Percentiles rank a stretch among this genome's conserved stretches.
Conservation (phyloP, 2,329 filamentous ascomycete species). For the Fusarium abutilonis region DNA sequence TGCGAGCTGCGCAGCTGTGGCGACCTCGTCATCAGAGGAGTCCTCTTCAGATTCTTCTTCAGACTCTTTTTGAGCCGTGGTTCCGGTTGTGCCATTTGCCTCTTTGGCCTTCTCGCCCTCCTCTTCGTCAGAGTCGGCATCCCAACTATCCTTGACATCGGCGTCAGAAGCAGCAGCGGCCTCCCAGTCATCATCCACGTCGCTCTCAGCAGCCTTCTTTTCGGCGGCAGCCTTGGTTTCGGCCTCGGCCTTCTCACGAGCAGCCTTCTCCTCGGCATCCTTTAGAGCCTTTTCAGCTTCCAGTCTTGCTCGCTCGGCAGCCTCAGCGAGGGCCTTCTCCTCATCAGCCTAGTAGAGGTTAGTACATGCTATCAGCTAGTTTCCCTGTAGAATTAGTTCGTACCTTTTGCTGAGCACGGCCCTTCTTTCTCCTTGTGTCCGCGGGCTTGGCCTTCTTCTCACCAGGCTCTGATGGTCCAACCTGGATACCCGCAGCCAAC, state of each 20-base stretch:
- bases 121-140: constrained; percentile 80
- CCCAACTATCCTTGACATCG: constrained; percentile 94
- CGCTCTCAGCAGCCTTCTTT: constrained; percentile 66
- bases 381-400: not conserved
- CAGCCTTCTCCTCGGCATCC: constrained; percentile 69
- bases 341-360: constrained; percentile 69
- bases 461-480: constrained; percentile 68
- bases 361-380: constrained; percentile 8
- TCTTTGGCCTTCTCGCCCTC: constrained; percentile 60
- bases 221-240: constrained; percentile 64
- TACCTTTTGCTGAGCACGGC: constrained; percentile 67
- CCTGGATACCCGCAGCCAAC: constrained; percentile 79
- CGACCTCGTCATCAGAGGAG: constrained; percentile 74
- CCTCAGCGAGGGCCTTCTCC: constrained; percentile 80
- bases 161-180: constrained; percentile 80
- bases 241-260: constrained; percentile 64
- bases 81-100: constrained; percentile 62
- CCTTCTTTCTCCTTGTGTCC: constrained; percentile 83
- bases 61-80: constrained; percentile 43
- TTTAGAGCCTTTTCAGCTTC: constrained; percentile 75
- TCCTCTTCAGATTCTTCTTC: constrained; percentile 72
- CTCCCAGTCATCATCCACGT: constrained; percentile 88
- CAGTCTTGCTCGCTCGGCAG: constrained; percentile 73
- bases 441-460: constrained; percentile 80
- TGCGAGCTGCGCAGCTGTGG: constrained; percentile 76